These are phyloP conservation scores for Colletotrichum sp. DNA, from an alignment of 2,329 filamentous ascomycete species.

Conservation along the genomic window DNA sequence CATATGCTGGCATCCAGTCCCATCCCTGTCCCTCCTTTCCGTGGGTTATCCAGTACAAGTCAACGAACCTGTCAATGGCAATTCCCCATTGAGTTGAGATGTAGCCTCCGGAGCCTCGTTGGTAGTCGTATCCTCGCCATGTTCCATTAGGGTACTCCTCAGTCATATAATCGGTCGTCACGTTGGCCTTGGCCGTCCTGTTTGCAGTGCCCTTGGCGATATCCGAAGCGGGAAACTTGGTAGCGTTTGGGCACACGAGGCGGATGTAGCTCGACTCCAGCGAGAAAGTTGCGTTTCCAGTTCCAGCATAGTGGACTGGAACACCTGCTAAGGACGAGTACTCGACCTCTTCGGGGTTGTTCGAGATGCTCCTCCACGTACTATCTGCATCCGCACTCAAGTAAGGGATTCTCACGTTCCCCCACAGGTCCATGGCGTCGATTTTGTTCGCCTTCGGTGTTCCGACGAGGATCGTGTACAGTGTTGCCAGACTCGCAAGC, in stretches of 20 bases:
- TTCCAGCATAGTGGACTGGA: background rate
- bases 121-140: background rate
- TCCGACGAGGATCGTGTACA: constrained; percentile 23
- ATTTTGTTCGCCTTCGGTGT: constrained; percentile 23
- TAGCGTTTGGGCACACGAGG: background rate
- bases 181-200: background rate
- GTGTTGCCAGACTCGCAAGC: background rate
- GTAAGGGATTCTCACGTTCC: constrained; percentile 31
- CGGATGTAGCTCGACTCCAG: constrained; percentile 12
- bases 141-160: background rate
- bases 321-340: background rate
- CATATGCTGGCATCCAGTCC: background rate
- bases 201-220: background rate
- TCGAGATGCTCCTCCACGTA: background rate
- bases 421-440: constrained; percentile 28
- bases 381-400: background rate
- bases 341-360: background rate
- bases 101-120: background rate
- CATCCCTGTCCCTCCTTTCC: background rate
- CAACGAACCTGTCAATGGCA: background rate
- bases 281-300: background rate
- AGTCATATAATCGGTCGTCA: background rate
- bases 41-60: background rate
- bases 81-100: background rate
- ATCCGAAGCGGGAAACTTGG: background rate